Conservation (phyloP, 129 eudicot species). For the Heracleum sosnowskyi region DNA sequence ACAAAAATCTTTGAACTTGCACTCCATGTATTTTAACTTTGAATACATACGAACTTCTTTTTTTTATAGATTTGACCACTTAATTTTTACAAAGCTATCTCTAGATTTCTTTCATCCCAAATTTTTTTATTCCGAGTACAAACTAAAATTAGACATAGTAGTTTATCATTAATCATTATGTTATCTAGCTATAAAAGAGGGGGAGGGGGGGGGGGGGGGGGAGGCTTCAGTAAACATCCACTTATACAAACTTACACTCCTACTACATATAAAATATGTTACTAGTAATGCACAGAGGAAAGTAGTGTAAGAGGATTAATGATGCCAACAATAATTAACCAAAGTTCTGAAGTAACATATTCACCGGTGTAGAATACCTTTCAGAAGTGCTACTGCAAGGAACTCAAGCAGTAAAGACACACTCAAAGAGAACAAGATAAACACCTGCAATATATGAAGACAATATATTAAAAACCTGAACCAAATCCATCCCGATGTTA, state of each 20-base stretch:
- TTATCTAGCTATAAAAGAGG: neutral
- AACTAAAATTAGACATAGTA: neutral
- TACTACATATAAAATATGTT: neutral
- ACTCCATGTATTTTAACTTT: neutral
- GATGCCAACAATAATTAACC: neutral
- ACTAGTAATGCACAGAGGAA: neutral
- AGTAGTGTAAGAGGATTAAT: neutral
- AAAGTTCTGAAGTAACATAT: neutral
- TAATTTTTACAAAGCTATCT: neutral
- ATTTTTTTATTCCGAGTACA: neutral
- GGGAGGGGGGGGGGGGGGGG: neutral
- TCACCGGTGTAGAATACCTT: slow-evolving; percentile 31
- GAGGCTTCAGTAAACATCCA: neutral
- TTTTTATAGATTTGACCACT: neutral
- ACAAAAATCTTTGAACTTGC: neutral
- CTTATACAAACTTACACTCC: neutral
- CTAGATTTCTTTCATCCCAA: too few species aligned
- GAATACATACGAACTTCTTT: too few species aligned
- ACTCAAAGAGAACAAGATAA: slow-evolving; percentile 55
- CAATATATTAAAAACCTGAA: neutral
- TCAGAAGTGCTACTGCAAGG: slow-evolving; percentile 48
- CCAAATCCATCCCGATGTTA: neutral
- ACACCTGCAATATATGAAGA: slow-evolving; percentile 50
- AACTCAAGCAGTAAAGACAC: slow-evolving; percentile 61
- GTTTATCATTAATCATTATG: too few species aligned